Percentiles rank a stretch among this genome's conserved stretches.
Evolutionary conservation across 1,284 basidiomycete genomes (phyloP).

Genomic region (Ustilago bromivora): DNA sequence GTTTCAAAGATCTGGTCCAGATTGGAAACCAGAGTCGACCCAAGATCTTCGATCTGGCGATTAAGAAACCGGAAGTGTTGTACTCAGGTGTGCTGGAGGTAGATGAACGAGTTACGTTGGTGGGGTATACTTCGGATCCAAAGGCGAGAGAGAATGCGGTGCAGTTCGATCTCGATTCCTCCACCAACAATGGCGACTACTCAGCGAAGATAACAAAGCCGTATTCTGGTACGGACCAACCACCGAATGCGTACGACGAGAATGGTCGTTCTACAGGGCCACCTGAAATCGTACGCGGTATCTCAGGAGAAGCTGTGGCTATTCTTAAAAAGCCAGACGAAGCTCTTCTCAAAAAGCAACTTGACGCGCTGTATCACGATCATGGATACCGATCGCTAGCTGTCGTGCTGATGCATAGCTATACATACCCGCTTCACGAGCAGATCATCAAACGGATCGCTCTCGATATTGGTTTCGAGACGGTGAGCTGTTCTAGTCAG

Average conservation of each 20-base stretch:
- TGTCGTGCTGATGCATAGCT: conserved; percentile 89
- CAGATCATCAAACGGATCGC: conserved; percentile 80
- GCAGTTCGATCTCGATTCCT: conserved; percentile 52
- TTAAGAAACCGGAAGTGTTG: conserved; percentile 78
- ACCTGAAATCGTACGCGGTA: conserved; percentile 79
- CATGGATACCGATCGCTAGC: conserved; percentile 86
- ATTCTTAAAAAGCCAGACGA: conserved; percentile 79
- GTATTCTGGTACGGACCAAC: conserved; percentile 65
- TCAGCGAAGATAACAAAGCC: conserved; percentile 28
- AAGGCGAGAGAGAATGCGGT: conserved; percentile 76
- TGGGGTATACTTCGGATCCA: conserved; percentile 92
- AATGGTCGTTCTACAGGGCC: conserved; percentile 77
- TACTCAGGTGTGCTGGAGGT: conserved; percentile 86
- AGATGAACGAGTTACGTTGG: conserved; percentile 92
- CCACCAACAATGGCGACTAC: conserved; percentile 2
- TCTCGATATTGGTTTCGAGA: conserved; percentile 81
- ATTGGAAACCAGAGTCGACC: conserved; percentile 93
- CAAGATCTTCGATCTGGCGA: conserved; percentile 74
- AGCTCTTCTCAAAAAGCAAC: conserved; percentile 72
- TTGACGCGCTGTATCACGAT: conserved; percentile 77
- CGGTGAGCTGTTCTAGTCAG: conserved; percentile 87
- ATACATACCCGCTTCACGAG: conserved; percentile 88
- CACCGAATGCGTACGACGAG: conserved; percentile 79
- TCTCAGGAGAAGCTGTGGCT: conserved; percentile 91
- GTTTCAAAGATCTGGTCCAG: conserved; percentile 88